Conservation (phyloP, 1,139 yeast species). For the Blastobotrys elegans region DNA sequence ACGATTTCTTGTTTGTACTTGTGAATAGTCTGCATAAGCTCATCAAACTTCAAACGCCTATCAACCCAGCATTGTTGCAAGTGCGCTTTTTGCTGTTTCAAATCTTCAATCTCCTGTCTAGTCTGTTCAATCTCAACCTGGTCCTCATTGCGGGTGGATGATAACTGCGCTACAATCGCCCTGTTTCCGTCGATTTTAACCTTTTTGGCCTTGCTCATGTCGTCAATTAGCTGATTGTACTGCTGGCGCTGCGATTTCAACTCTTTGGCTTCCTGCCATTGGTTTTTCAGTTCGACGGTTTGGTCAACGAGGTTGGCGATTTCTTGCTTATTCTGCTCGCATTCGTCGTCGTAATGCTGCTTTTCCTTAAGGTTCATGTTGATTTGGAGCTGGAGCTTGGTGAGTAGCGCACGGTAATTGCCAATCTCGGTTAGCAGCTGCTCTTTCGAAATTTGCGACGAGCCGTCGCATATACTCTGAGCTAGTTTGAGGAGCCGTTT, state of each 20-base stretch:
- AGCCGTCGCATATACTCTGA: constrained; percentile 8
- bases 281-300: constrained; percentile 24
- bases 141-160: constrained; percentile 27
- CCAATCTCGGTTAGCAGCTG: constrained; percentile 20
- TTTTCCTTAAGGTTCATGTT: constrained; percentile 26
- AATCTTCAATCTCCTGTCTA: constrained; percentile 27
- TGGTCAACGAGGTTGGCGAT: constrained; percentile 19
- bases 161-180: constrained; percentile 24
- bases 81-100: constrained; percentile 24
- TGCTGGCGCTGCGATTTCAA: constrained; percentile 28
- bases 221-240: constrained; percentile 27
- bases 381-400: constrained; percentile 27
- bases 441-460: neutral
- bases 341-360: constrained; percentile 19
- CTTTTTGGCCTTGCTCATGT: constrained; percentile 25
- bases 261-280: constrained; percentile 24
- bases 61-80: constrained; percentile 25
- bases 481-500: constrained; percentile 23
- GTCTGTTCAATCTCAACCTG: constrained; percentile 21
- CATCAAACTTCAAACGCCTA: constrained; percentile 25
- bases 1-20: constrained; percentile 18
- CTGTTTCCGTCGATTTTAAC: constrained; percentile 18
- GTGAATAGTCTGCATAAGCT: constrained; percentile 22
- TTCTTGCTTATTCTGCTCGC: constrained; percentile 17
- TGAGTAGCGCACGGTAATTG: constrained; percentile 24